Evolutionary conservation across 2,329 filamentous ascomycete genomes (phyloP), one percentile per base, ranked within the genome.

Genomic region (Phialophora expanda): DNA sequence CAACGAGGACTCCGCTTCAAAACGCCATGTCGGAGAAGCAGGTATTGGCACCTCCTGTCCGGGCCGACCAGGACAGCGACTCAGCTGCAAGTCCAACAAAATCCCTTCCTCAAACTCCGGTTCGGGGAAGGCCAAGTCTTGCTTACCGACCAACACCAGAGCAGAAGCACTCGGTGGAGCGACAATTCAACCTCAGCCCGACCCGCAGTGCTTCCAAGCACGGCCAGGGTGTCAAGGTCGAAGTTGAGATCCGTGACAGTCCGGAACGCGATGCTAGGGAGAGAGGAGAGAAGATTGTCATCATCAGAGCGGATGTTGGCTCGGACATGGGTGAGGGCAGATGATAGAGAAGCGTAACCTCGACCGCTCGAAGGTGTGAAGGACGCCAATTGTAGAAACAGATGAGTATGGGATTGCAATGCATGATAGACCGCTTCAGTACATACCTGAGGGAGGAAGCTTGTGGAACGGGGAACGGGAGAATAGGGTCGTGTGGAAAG

Each of bases 241-340:
- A 71, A 54, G 67, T 72, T 20, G 66, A 71, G 61, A 65, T 71
- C 26, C 66, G 71, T 20, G 65, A 67, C 44, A 70, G 69, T 59
- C 70, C 70, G 22, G 70, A 66, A 38, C 64, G 69, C 28, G 68
- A 67, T 56, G 66, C 65, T 8, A 61, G 66, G 41, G 63, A 69
- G 4, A 63, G 63, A 48, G 66, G 69, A 17, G 64, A 68, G n/a
- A 69, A 66, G 61, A 67, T 70, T 65, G 64, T 71, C 54, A 67
- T 69, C 32, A 66, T 71, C 58, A 54, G 66, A 53, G 69, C 69
- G 17, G 63, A 69, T 41, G 64, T 71, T 8, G 66, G 62, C 28
- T 56, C 60, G 26, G 44, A 61, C 24, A 63, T 62, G 22, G 57
- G 65, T 20, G 61, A 62, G 14, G 59, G 56, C 56, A 34, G 20